These are phyloP conservation scores for Plenodomus tracheiphilus DNA, from an alignment of 2,329 filamentous ascomycete genomes.

Conservation along the genomic window DNA sequence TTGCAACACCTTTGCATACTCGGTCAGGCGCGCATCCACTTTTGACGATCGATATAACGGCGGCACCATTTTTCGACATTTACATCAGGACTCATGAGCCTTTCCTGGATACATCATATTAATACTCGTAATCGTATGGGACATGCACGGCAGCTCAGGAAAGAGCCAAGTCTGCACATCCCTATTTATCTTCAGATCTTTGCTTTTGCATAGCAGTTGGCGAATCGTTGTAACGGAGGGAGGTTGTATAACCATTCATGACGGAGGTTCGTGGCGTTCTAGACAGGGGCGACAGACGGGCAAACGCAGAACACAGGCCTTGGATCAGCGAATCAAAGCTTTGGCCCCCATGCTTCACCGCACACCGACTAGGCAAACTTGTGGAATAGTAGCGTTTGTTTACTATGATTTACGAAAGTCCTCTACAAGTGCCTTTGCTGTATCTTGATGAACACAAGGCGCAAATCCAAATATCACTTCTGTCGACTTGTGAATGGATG, in stretches of 20 bases:
- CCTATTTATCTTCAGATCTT: neutral
- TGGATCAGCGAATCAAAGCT: slow-evolving; percentile 1
- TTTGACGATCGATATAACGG: slow-evolving; percentile 1
- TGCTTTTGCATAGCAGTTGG: neutral
- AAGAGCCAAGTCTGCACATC: neutral
- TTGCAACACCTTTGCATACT: slow-evolving; percentile 3
- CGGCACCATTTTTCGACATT: neutral
- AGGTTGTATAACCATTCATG: neutral
- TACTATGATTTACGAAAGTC: too few relatives aligned
- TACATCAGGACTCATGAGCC: neutral
- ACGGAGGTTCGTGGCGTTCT: neutral
- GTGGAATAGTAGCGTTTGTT: too few relatives aligned
- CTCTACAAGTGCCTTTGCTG: too few relatives aligned
- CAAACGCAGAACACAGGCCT: slow-evolving; percentile 1
- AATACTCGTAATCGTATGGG: slow-evolving; percentile 3
- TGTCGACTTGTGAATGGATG: too few relatives aligned
- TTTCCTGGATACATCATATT: slow-evolving; percentile 2
- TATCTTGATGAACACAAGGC: too few relatives aligned
- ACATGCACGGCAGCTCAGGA: neutral
- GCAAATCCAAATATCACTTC: too few relatives aligned
- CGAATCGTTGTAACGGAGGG: neutral
- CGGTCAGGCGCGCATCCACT: neutral
- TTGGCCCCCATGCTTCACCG: too few relatives aligned
- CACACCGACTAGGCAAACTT: too few relatives aligned
- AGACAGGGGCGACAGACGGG: neutral